Percentiles rank a stretch among this genome's conserved stretches.
phyloP scores from a whole-genome alignment of 768 basidiomycete species.

The Boletus vermiculosoides region DNA sequence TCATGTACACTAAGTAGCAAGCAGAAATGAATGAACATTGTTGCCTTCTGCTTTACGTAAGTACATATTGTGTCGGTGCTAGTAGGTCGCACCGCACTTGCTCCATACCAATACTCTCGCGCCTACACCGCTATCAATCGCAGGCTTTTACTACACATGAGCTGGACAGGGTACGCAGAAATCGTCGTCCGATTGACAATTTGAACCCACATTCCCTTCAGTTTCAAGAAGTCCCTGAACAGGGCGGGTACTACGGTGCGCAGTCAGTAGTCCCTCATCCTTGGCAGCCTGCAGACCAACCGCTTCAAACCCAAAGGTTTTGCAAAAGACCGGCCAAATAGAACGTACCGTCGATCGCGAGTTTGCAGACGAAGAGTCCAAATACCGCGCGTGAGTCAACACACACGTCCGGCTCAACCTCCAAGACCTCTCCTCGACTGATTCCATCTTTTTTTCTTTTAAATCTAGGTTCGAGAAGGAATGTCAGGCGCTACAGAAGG shows the following conservation, averaged over 20 bases:
- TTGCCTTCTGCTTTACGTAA: slow-evolving; percentile 20
- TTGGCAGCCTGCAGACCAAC: slow-evolving; percentile 5
- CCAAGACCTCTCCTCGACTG: slow-evolving; percentile 1
- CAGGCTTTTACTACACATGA: slow-evolving; percentile 35
- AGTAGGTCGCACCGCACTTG: not conserved
- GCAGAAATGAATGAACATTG: not conserved
- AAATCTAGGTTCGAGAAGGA: slow-evolving; percentile 89
- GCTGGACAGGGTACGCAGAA: slow-evolving; percentile 51
- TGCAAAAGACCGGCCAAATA: slow-evolving; percentile 98
- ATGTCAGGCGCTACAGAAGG: slow-evolving; percentile 88
- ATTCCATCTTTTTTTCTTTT: not conserved
- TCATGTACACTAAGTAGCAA: slow-evolving; percentile 3
- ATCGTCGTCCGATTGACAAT: not conserved
- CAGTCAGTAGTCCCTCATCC: slow-evolving; percentile 13
- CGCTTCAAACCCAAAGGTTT: slow-evolving; percentile 49
- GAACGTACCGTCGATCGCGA: slow-evolving; percentile 94
- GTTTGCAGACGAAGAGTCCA: slow-evolving; percentile 88
- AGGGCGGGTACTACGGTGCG: slow-evolving; percentile 86
- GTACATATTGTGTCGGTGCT: not conserved
- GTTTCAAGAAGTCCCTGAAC: slow-evolving; percentile 93
- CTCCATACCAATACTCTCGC: not conserved
- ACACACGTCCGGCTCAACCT: not conserved
- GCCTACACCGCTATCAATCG: not conserved
- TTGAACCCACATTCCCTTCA: slow-evolving; percentile 28
- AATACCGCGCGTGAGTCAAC: slow-evolving; percentile 75